Conservation (phyloP, 768 basidiomycete species). For the Basidioascus undulatus region DNA sequence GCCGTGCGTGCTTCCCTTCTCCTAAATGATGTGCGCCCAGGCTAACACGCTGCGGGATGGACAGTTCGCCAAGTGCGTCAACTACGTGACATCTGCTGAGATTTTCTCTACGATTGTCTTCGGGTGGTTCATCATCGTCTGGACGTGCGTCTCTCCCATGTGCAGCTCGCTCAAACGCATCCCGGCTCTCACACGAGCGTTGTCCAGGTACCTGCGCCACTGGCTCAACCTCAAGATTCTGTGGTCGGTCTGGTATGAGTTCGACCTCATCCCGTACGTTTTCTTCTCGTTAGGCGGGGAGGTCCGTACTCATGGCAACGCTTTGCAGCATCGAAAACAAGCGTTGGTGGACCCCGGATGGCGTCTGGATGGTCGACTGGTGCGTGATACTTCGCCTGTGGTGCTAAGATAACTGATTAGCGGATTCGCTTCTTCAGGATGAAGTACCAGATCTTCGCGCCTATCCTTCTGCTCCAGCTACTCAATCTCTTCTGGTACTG, state of each 20-base stretch:
- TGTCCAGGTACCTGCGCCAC: conserved; percentile 66
- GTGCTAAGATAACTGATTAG: too few species aligned
- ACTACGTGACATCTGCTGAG: conserved; percentile 54
- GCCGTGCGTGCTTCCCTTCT: conserved; percentile 30
- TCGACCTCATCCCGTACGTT: conserved; percentile 49
- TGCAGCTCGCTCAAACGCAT: too few species aligned
- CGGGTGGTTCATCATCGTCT: conserved; percentile 37
- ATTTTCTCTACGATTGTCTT: conserved; percentile 40
- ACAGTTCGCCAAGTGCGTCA: conserved; percentile 61
- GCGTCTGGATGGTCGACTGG: conserved; percentile 46
- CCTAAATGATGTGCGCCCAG: background rate
- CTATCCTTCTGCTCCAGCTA: conserved; percentile 47
- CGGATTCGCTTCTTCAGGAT: conserved; percentile 28
- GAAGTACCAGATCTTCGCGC: conserved; percentile 51
- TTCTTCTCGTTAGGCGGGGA: background rate
- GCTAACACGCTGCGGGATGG: background rate
- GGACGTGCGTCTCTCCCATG: conserved; percentile 45
- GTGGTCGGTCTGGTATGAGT: conserved; percentile 64
- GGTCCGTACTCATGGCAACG: background rate
- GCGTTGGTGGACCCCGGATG: conserved; percentile 34
- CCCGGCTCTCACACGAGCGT: background rate
- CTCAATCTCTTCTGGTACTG: conserved; percentile 86
- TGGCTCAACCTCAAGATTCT: conserved; percentile 69
- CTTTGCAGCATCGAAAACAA: conserved; percentile 29
- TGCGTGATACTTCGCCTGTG: conserved; percentile 3